Conservation (phyloP, 495 filamentous ascomycete genomes). For the Staphylotrichum longicolle region DNA sequence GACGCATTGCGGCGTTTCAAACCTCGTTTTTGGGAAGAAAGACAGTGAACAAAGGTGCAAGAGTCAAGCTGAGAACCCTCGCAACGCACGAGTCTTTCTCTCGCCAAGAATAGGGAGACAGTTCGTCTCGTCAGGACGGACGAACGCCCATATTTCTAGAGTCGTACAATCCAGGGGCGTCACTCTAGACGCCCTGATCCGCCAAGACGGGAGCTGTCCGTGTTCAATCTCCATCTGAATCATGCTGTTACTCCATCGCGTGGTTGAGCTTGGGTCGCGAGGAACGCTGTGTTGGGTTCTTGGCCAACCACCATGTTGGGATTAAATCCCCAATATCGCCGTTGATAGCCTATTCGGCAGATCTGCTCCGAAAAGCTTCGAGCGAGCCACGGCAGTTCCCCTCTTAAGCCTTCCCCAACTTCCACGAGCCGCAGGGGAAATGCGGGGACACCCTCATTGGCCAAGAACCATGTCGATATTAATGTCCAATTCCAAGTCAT, state of each 20-base stretch:
- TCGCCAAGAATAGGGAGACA: no score
- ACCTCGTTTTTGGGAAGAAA: not conserved
- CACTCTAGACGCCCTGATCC: not conserved
- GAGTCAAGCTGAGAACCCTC: no score
- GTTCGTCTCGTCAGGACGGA: no score
- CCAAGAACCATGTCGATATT: slow-evolving; percentile 7
- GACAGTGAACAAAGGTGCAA: no score
- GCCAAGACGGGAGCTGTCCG: not conserved
- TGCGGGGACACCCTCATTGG: slow-evolving; percentile 16
- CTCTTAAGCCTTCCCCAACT: slow-evolving; percentile 2
- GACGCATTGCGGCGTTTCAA: slow-evolving; percentile 4
- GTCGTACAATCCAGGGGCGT: not conserved
- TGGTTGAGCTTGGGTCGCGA: not conserved
- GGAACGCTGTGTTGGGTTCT: not conserved
- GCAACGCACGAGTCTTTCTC: no score
- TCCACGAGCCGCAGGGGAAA: not conserved
- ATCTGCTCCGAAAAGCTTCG: slow-evolving; percentile 19
- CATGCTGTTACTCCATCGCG: slow-evolving; percentile 2
- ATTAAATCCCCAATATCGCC: slow-evolving; percentile 23
- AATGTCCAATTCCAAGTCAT: slow-evolving; percentile 3
- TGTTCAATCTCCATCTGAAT: not conserved
- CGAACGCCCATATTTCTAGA: not conserved
- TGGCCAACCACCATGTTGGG: slow-evolving; percentile 22
- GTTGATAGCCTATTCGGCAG: slow-evolving; percentile 34
- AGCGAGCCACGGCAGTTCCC: slow-evolving; percentile 20